Evolutionary conservation across 306 rosid species (phyloP).

Genomic region (Sicyos baderoa): DNA sequence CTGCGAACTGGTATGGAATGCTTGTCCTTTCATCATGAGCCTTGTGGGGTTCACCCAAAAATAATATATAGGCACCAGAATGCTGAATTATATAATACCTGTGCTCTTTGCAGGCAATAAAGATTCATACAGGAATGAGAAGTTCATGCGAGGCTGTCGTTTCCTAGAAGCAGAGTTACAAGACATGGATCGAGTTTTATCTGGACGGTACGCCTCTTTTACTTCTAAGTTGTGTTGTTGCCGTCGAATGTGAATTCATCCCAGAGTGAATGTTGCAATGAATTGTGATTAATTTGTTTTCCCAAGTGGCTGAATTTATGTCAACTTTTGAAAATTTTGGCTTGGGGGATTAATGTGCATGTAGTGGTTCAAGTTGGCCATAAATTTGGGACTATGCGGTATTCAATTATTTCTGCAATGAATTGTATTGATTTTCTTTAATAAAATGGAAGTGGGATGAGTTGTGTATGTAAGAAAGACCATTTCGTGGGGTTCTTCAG

Average conservation of each 20-base stretch:
- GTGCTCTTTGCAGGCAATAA: conserved; percentile 45
- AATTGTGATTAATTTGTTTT: background rate
- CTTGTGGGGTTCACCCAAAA: background rate
- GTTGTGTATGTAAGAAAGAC: conserved; percentile 18
- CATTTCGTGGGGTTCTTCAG: conserved; percentile 20
- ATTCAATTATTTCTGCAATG: conserved; percentile 15
- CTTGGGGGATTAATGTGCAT: conserved; percentile 6
- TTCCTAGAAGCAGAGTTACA: conserved; percentile 91
- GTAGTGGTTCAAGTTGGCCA: conserved; percentile 15
- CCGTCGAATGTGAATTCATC: background rate
- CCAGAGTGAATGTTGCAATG: too few species aligned
- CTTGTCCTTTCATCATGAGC: background rate
- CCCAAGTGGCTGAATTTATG: background rate
- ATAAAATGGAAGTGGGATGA: conserved; percentile 31
- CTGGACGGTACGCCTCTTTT: conserved; percentile 64
- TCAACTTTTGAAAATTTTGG: background rate
- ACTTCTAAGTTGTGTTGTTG: background rate
- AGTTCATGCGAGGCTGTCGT: conserved; percentile 84
- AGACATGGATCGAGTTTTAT: conserved; percentile 70
- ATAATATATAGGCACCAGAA: background rate
- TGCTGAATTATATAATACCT: background rate
- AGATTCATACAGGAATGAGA: conserved; percentile 77
- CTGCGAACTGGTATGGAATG: conserved; percentile 65
- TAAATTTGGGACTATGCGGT: conserved; percentile 2
- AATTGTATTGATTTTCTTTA: background rate